Conservation (phyloP, 768 basidiomycete species). For the Panaeolus papilionaceus region DNA sequence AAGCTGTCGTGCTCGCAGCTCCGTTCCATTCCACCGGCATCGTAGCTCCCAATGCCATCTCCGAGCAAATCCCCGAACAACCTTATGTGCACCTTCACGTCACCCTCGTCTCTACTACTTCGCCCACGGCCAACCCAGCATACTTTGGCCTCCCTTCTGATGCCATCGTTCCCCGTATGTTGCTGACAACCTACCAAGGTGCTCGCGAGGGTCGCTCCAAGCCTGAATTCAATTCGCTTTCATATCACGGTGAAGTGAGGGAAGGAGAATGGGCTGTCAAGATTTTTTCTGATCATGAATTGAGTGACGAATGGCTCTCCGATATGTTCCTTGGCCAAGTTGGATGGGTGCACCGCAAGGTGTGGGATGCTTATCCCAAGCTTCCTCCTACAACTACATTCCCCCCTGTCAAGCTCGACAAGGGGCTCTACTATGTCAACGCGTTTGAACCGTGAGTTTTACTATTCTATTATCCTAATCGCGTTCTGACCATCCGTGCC, state of each 20-base stretch:
- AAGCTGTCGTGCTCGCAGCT: slow-evolving; percentile 84
- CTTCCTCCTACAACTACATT: slow-evolving; percentile 70
- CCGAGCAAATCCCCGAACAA: slow-evolving; percentile 64
- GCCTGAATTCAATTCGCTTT: slow-evolving; percentile 88
- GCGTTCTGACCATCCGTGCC: slow-evolving; percentile 16
- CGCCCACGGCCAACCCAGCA: slow-evolving; percentile 59
- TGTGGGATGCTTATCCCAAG: slow-evolving; percentile 86
- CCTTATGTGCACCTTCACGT: slow-evolving; percentile 89
- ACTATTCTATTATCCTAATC: slow-evolving; percentile 15
- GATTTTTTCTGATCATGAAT: slow-evolving; percentile 75
- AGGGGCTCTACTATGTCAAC: slow-evolving; percentile 90
- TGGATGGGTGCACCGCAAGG: slow-evolving; percentile 84
- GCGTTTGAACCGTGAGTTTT: slow-evolving; percentile 84
- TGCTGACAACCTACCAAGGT: slow-evolving; percentile 79
- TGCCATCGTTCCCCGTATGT: slow-evolving; percentile 58
- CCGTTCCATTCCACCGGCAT: slow-evolving; percentile 80
- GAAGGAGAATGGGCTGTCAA: slow-evolving; percentile 79
- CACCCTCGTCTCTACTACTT: slow-evolving; percentile 84
- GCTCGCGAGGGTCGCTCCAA: slow-evolving; percentile 44
- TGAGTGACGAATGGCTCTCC: slow-evolving; percentile 75
- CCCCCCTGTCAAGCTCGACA: slow-evolving; percentile 79
- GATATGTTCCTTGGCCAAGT: slow-evolving; percentile 69
- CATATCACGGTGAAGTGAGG: slow-evolving; percentile 71
- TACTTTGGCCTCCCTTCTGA: slow-evolving; percentile 69
- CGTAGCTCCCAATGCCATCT: slow-evolving; percentile 51